phyloP scores from a whole-genome alignment of 148 eudicot genomes.

The Rhododendron simsii region DNA sequence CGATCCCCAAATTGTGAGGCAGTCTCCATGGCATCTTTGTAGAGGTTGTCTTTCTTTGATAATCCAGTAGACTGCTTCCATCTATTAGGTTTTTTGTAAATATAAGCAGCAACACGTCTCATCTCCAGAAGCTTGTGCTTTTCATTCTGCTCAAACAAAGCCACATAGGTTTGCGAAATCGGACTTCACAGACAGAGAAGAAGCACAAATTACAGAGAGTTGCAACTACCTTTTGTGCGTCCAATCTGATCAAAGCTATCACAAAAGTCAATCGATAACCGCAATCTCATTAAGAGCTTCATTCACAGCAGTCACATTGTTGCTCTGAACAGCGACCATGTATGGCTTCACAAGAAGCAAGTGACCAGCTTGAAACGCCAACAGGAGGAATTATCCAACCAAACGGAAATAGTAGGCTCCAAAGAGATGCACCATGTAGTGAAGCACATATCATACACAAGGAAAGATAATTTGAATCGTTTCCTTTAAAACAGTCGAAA shows the following conservation, averaged over 20 bases:
- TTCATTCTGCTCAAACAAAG: slow-evolving; percentile 62
- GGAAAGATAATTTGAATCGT: neutral
- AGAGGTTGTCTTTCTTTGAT: slow-evolving; percentile 86
- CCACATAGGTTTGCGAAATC: neutral
- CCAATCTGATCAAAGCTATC: slow-evolving; percentile 98
- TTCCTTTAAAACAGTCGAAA: neutral
- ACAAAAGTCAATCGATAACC: slow-evolving; percentile 87
- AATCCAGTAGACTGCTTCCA: slow-evolving; percentile 94
- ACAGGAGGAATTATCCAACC: neutral
- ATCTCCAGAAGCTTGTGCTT: slow-evolving; percentile 93
- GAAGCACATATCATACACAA: neutral
- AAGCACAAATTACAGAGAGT: neutral
- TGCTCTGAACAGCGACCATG: slow-evolving; percentile 97
- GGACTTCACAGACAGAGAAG: neutral
- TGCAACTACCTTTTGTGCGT: slow-evolving; percentile 69
- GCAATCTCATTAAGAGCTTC: slow-evolving; percentile 75
- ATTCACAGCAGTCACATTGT: slow-evolving; percentile 87
- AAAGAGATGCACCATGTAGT: neutral
- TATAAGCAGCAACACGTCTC: slow-evolving; percentile 96
- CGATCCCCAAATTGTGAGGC: slow-evolving; percentile 97
- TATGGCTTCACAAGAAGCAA: slow-evolving; percentile 94
- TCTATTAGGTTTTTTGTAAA: slow-evolving; percentile 89
- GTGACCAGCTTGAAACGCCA: slow-evolving; percentile 65
- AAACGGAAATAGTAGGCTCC: neutral
- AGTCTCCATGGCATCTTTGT: slow-evolving; percentile 98